Percentiles rank a stretch among this genome's conserved stretches.
phyloP scores from a whole-genome alignment of 352 stramenopile genomes.

The Pythium coloratum region DNA sequence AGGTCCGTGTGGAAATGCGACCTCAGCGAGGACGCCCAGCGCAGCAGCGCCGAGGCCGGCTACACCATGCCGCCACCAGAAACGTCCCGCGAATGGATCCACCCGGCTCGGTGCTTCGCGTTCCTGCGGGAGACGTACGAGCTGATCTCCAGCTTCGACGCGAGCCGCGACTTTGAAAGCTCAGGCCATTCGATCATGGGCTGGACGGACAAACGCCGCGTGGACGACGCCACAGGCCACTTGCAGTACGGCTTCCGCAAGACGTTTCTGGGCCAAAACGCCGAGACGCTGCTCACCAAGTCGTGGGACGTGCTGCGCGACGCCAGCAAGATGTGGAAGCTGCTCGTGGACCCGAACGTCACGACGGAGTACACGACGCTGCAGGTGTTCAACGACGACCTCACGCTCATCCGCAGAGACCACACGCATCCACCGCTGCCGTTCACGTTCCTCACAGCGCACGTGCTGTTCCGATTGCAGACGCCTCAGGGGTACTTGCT shows the following conservation, averaged over 20 bases:
- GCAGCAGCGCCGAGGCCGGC: not conserved
- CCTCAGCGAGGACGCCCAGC: conserved; percentile 20
- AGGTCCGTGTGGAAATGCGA: conserved; percentile 26
- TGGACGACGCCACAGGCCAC: conserved; percentile 21
- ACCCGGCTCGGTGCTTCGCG: conserved; percentile 34
- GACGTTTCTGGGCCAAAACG: conserved; percentile 21
- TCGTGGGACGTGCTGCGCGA: conserved; percentile 32
- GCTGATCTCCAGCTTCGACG: conserved; percentile 36
- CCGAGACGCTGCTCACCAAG: conserved; percentile 24
- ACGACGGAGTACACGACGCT: conserved; percentile 47
- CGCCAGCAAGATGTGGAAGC: conserved; percentile 36
- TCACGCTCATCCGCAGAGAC: conserved; percentile 60
- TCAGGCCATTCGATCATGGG: conserved; percentile 23
- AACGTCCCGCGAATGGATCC: conserved; percentile 15
- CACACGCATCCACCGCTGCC: conserved; percentile 43
- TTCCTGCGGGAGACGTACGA: conserved; percentile 60
- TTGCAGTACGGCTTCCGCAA: conserved; percentile 30
- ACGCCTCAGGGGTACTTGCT: conserved; percentile 55
- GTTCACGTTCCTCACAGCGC: conserved; percentile 54
- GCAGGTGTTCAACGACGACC: conserved; percentile 51
- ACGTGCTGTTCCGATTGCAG: conserved; percentile 64
- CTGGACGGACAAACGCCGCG: conserved; percentile 26
- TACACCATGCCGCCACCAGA: not conserved
- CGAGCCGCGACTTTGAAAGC: conserved; percentile 14
- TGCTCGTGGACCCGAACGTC: conserved; percentile 53